A percentile compares a stretch with the other conserved stretches of the same genome.
Evolutionary conservation across 2,329 filamentous ascomycete genomes (phyloP).

Genomic region (Tolypocladium tropicale): DNA sequence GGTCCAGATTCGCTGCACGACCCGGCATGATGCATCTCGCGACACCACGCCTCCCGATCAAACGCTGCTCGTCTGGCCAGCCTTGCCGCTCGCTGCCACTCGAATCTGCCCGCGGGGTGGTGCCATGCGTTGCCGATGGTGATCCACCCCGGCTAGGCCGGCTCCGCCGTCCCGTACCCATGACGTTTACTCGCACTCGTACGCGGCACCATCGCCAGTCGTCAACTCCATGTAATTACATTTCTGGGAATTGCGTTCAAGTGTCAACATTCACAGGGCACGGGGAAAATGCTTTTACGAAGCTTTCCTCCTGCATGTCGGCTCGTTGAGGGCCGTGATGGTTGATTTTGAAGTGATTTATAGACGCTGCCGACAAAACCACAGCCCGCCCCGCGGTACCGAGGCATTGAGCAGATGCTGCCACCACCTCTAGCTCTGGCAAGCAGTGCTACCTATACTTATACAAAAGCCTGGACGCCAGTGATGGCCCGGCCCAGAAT

Average conservation of each 20-base stretch:
- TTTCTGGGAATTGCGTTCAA: background rate
- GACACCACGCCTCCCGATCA: background rate
- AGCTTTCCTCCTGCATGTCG: background rate
- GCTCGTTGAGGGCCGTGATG: background rate
- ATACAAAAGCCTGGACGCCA: slow-evolving; percentile 72
- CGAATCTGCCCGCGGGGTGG: background rate
- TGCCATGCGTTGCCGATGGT: background rate
- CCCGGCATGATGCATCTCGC: background rate
- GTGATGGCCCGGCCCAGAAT: slow-evolving; percentile 61
- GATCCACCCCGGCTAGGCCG: background rate
- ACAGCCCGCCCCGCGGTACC: background rate
- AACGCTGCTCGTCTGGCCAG: background rate
- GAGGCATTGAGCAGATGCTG: background rate
- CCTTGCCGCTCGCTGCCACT: background rate
- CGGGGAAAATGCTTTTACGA: background rate
- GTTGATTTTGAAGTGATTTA: background rate
- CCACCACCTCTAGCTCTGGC: slow-evolving; percentile 2
- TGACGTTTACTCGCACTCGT: too few relatives aligned
- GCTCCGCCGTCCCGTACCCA: background rate
- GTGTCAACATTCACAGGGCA: background rate
- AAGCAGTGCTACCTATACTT: slow-evolving; percentile 4
- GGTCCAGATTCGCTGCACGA: too few relatives aligned
- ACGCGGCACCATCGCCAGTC: background rate
- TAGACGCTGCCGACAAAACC: background rate
- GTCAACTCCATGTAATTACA: too few relatives aligned